Evolutionary conservation across 2,329 filamentous ascomycete species (phyloP).

Genomic region (Verticillium zaregamsianum): DNA sequence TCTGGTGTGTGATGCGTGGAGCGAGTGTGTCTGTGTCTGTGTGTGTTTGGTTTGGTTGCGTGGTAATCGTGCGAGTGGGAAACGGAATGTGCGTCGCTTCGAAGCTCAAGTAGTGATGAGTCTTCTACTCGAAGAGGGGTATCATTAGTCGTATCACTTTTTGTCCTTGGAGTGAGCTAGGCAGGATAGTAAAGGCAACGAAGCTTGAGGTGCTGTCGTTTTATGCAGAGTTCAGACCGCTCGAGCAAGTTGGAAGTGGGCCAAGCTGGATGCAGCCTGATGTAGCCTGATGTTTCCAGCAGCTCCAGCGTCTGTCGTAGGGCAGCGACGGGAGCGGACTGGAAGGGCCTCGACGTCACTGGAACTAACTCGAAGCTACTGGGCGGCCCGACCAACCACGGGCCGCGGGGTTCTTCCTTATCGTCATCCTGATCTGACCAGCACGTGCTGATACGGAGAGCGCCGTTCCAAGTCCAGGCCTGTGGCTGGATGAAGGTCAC

Average conservation of each 20-base stretch:
- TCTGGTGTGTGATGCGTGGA: slow-evolving; percentile 16
- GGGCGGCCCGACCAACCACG: not conserved
- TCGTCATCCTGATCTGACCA: not conserved
- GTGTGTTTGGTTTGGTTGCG: not conserved
- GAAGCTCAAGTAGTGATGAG: slow-evolving; percentile 9
- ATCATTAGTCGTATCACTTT: slow-evolving; percentile 7
- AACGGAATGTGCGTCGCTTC: not conserved
- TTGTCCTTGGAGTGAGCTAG: slow-evolving; percentile 1
- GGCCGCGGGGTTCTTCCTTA: not conserved
- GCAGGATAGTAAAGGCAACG: not conserved
- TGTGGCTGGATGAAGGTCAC: not conserved
- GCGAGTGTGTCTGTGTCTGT: slow-evolving; percentile 8
- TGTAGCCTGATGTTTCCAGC: slow-evolving; percentile 8
- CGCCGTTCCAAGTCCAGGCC: not conserved
- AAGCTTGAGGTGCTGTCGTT: not conserved
- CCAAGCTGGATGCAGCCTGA: not conserved
- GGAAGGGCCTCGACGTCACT: slow-evolving; percentile 18
- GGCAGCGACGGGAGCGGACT: slow-evolving; percentile 20
- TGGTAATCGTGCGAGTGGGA: not conserved
- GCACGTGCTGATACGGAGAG: not conserved
- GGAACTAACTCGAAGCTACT: slow-evolving; percentile 7
- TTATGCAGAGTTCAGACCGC: not conserved
- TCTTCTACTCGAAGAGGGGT: slow-evolving; percentile 10
- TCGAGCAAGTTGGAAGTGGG: slow-evolving; percentile 10
- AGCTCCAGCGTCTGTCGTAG: slow-evolving; percentile 6